Conservation (phyloP, 2,329 filamentous ascomycete species). For the Macrophomina phaseolina region DNA sequence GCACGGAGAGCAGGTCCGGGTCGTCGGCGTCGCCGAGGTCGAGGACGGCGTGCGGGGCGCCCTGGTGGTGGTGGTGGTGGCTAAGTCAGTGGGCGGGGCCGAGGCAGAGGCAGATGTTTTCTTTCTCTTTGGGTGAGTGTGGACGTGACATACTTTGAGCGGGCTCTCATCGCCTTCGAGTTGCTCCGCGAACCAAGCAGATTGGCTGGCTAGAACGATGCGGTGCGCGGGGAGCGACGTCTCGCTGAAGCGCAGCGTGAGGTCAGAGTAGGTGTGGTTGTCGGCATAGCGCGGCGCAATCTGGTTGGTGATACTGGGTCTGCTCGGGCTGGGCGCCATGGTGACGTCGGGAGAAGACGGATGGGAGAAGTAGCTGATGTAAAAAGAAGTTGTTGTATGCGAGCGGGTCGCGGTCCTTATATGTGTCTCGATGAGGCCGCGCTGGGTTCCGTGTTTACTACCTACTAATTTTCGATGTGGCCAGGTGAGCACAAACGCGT, state of each 20-base stretch:
- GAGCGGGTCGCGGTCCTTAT: not conserved
- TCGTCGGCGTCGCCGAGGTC: constrained; percentile 3
- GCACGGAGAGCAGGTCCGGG: not conserved
- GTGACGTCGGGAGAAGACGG: not conserved
- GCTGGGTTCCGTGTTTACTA: no score
- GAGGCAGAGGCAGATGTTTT: no score
- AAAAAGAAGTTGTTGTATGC: not conserved
- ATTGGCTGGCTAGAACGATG: constrained; percentile 24
- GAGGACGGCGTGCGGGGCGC: not conserved
- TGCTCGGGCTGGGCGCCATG: not conserved
- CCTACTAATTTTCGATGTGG: no score
- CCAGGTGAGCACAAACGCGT: no score
- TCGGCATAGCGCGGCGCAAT: not conserved
- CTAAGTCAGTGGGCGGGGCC: not conserved
- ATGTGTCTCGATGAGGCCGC: not conserved
- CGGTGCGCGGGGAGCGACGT: not conserved
- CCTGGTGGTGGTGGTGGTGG: not conserved
- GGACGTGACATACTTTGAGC: not conserved
- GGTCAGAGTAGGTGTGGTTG: constrained; percentile 5
- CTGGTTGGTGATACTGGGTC: not conserved
- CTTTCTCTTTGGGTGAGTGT: no score
- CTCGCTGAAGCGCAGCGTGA: constrained; percentile 8
- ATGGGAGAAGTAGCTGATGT: not conserved
- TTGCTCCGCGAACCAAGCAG: not conserved
- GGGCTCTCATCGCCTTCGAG: not conserved